Conservation (phyloP, 176 grass and related monocot species). For the Calamus simplicifolius region DNA sequence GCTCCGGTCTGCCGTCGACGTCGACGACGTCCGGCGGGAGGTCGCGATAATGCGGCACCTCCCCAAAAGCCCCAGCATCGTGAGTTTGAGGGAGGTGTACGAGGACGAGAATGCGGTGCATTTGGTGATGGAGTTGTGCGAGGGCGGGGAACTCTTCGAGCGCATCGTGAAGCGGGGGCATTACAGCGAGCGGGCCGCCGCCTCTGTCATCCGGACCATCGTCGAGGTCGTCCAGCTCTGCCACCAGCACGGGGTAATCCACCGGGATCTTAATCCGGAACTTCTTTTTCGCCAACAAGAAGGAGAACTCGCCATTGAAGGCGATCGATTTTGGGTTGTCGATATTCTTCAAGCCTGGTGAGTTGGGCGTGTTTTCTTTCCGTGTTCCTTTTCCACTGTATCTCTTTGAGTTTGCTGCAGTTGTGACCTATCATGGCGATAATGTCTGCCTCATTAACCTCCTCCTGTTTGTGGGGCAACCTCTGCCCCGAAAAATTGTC, state of each 20-base stretch:
- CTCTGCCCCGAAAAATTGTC: no score
- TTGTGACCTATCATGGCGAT: not conserved
- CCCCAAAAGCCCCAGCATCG: conserved; percentile 67
- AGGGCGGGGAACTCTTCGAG: conserved; percentile 98
- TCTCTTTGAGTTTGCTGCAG: conserved; percentile 8
- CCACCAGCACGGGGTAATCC: conserved; percentile 91
- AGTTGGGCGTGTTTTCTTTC: not conserved
- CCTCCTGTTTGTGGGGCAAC: no score
- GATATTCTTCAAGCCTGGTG: conserved; percentile 99
- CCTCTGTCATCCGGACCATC: conserved; percentile 64
- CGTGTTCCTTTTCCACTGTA: not conserved
- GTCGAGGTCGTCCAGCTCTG: conserved; percentile 98
- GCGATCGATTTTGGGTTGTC: conserved; percentile 96
- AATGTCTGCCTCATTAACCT: not conserved
- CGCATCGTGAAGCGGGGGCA: conserved; percentile 88
- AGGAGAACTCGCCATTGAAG: conserved; percentile 95
- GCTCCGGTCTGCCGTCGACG: conserved; percentile 83
- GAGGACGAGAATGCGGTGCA: conserved; percentile 96
- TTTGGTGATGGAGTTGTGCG: conserved; percentile 99
- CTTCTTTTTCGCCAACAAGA: conserved; percentile 90
- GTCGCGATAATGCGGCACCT: conserved; percentile 97
- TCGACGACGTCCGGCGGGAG: conserved; percentile 98
- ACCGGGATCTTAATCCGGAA: conserved; percentile 97
- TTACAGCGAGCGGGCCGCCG: conserved; percentile 92
- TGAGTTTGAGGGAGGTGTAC: conserved; percentile 67